A percentile compares a stretch with the other conserved stretches of the same genome.
Evolutionary conservation across 177 flowering plant species (phyloP).

Genomic region (Vitis hybrid): DNA sequence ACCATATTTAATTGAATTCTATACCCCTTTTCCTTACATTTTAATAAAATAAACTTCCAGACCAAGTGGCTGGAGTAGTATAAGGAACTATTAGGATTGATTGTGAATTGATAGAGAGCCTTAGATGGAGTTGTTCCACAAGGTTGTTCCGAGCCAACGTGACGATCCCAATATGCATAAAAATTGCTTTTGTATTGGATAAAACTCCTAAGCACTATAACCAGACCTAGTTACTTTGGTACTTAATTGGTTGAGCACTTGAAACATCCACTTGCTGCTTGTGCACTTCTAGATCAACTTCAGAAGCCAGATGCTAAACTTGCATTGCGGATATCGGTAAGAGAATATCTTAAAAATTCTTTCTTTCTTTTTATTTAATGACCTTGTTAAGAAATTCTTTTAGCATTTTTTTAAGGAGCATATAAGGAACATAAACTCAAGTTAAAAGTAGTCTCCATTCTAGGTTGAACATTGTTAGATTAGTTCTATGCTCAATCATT

Average conservation of each 20-base stretch:
- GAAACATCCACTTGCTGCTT: slow-evolving; percentile 93
- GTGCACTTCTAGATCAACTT: slow-evolving; percentile 84
- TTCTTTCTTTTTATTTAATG: not conserved
- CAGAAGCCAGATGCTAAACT: slow-evolving; percentile 84
- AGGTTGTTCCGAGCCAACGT: slow-evolving; percentile 89
- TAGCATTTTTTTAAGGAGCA: no score
- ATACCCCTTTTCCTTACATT: not conserved
- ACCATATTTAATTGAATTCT: no score
- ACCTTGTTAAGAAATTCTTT: not conserved
- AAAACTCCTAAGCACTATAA: slow-evolving; percentile 96
- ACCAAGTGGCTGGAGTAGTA: slow-evolving; percentile 97
- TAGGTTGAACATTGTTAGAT: not conserved
- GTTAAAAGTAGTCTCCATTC: no score
- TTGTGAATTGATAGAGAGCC: slow-evolving; percentile 88
- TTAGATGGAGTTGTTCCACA: slow-evolving; percentile 93
- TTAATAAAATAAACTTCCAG: slow-evolving; percentile 33
- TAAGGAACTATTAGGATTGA: slow-evolving; percentile 94
- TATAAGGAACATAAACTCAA: no score
- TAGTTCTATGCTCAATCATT: not conserved
- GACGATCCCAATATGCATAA: slow-evolving; percentile 87
- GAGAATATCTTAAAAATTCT: slow-evolving; percentile 11
- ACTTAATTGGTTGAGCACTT: slow-evolving; percentile 91
- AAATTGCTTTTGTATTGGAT: slow-evolving; percentile 92
- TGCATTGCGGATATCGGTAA: slow-evolving; percentile 68
- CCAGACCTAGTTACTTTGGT: slow-evolving; percentile 85